These are phyloP conservation scores for Russula griseocarnosa DNA, from an alignment of 768 basidiomycete species.

Conservation along the genomic window DNA sequence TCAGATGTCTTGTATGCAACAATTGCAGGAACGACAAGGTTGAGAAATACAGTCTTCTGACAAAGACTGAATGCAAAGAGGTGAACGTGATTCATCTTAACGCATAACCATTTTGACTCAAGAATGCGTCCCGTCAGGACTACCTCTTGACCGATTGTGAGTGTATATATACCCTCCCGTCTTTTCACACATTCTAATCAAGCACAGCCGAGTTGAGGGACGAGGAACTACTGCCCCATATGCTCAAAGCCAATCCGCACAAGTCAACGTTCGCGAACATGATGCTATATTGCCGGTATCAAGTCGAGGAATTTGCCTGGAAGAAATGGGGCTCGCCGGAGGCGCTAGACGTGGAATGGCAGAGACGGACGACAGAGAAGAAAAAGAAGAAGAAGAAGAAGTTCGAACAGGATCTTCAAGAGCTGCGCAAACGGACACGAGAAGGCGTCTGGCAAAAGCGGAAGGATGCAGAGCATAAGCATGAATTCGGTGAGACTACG, in stretches of 20 bases:
- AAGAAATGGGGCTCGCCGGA: constrained; percentile 97
- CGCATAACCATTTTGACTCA: neutral
- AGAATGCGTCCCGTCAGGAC: constrained; percentile 49
- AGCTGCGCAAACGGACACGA: constrained; percentile 78
- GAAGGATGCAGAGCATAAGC: constrained; percentile 84
- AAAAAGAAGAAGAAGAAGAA: constrained; percentile 90
- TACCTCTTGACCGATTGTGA: constrained; percentile 90
- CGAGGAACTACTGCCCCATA: constrained; percentile 85
- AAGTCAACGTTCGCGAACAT: constrained; percentile 95
- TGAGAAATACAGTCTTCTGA: constrained; percentile 90
- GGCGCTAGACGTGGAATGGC: constrained; percentile 84
- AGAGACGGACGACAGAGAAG: constrained; percentile 72
- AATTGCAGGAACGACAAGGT: constrained; percentile 85
- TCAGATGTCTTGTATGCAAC: constrained; percentile 82
- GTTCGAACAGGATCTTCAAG: constrained; percentile 85
- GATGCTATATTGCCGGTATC: constrained; percentile 94
- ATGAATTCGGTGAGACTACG: constrained; percentile 67
- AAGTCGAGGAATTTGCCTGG: constrained; percentile 96
- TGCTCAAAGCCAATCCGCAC: constrained; percentile 92
- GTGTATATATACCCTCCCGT: constrained; percentile 31
- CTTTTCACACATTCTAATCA: neutral
- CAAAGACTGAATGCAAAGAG: constrained; percentile 98
- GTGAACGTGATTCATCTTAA: constrained; percentile 39
- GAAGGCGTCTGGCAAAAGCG: constrained; percentile 88
- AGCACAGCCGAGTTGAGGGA: constrained; percentile 86